phyloP scores from a whole-genome alignment of 2,329 filamentous ascomycete species.

The Lasiodiplodia sp. region DNA sequence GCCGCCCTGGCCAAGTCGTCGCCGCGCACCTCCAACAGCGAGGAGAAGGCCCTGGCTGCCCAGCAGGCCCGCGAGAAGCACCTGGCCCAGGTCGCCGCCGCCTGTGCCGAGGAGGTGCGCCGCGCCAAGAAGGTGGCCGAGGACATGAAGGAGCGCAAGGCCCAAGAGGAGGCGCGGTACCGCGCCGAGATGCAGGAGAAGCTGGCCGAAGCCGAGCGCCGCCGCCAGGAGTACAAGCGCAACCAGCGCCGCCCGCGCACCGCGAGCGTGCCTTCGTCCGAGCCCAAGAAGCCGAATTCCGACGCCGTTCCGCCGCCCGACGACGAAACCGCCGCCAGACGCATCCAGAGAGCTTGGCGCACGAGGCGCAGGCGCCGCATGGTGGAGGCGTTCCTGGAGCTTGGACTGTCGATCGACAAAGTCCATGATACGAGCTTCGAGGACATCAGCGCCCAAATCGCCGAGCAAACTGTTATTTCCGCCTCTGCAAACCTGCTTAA shows the following conservation, averaged over 20 bases:
- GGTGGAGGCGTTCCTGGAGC: slow-evolving; percentile 69
- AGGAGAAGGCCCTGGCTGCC: slow-evolving; percentile 79
- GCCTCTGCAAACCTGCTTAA: slow-evolving; percentile 72
- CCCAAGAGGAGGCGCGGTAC: slow-evolving; percentile 74
- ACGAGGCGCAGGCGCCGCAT: slow-evolving; percentile 63
- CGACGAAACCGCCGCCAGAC: slow-evolving; percentile 67
- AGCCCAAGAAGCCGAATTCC: slow-evolving; percentile 43
- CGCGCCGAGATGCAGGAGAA: slow-evolving; percentile 80
- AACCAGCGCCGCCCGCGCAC: slow-evolving; percentile 65
- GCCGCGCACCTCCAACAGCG: slow-evolving; percentile 70
- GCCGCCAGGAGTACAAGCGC: slow-evolving; percentile 64
- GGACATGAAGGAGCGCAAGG: slow-evolving; percentile 80
- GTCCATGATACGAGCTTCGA: slow-evolving; percentile 77
- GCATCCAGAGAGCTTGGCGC: slow-evolving; percentile 76
- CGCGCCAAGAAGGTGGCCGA: slow-evolving; percentile 84
- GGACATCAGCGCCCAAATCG: slow-evolving; percentile 72
- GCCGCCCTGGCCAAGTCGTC: slow-evolving; percentile 77
- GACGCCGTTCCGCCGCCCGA: slow-evolving; percentile 51
- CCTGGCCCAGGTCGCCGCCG: slow-evolving; percentile 79
- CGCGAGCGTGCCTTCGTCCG: slow-evolving; percentile 60
- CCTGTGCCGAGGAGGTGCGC: slow-evolving; percentile 83
- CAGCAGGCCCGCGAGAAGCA: slow-evolving; percentile 81
- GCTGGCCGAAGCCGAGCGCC: slow-evolving; percentile 76
- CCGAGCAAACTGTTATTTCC: slow-evolving; percentile 70
- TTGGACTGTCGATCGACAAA: slow-evolving; percentile 74